phyloP scores from a whole-genome alignment of 2,329 filamentous ascomycete genomes.

The Alternaria longipes region DNA sequence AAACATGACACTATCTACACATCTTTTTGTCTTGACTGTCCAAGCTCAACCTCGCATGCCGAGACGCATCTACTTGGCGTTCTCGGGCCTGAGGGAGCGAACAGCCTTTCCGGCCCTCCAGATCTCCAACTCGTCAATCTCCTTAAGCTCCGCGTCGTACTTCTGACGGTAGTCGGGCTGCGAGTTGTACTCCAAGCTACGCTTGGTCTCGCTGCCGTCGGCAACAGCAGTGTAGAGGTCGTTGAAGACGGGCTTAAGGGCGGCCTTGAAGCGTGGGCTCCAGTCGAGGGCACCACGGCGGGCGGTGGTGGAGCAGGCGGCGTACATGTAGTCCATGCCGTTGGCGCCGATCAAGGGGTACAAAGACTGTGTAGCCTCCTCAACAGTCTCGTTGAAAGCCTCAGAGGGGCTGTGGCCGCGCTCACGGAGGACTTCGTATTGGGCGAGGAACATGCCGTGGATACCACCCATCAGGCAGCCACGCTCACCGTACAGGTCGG shows the following conservation, averaged over 20 bases:
- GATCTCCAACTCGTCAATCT: conserved; percentile 98
- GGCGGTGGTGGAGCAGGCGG: conserved; percentile 98
- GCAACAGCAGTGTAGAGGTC: conserved; percentile 92
- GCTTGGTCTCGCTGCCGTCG: conserved; percentile 92
- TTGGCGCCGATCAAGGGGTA: conserved; percentile 97
- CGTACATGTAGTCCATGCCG: conserved; percentile 99
- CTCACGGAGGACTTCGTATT: conserved; percentile 99
- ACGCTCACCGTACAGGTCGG: conserved; percentile 99
- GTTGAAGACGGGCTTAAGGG: conserved; percentile 98
- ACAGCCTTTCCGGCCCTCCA: conserved; percentile 99
- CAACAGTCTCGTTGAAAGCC: conserved; percentile 99
- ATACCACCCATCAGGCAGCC: conserved; percentile 99
- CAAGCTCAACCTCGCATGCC: conserved; percentile 2
- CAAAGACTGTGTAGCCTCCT: conserved; percentile 97
- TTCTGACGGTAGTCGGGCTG: conserved; percentile 95
- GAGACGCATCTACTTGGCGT: conserved; percentile 42
- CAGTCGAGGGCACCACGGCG: conserved; percentile 99
- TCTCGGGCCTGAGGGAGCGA: conserved; percentile 61
- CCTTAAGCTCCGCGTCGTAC: conserved; percentile 98
- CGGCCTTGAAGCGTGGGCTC: conserved; percentile 96
- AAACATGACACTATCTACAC: conserved; percentile 40
- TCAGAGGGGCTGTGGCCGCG: conserved; percentile 96
- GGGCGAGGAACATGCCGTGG: conserved; percentile 99
- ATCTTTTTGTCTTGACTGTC: conserved; percentile 13
- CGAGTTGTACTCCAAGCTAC: conserved; percentile 96